Conservation (phyloP, 2,329 filamentous ascomycete species). For the Myriosclerotinia duriaeana region DNA sequence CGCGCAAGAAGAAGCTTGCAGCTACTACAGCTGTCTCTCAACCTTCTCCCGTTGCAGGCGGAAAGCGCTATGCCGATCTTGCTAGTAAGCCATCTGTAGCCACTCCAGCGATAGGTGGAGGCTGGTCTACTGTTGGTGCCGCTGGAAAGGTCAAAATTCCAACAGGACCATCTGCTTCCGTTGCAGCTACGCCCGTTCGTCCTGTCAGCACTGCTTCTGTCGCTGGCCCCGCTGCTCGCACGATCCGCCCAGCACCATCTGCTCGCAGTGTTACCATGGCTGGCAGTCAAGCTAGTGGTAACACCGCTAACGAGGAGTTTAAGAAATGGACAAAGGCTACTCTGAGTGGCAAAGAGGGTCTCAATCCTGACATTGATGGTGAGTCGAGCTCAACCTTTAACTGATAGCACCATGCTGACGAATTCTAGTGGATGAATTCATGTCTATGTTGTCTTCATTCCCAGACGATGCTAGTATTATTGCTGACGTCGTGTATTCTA, state of each 20-base stretch:
- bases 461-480: conserved; percentile 79
- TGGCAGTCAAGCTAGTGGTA: conserved; percentile 35
- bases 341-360: conserved; percentile 62
- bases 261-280: conserved; percentile 50
- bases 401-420: conserved; percentile 40
- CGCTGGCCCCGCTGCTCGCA: conserved; percentile 36
- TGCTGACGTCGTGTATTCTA: conserved; percentile 83
- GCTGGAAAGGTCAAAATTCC: conserved; percentile 87
- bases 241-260: conserved; percentile 55
- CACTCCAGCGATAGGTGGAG: conserved; percentile 52
- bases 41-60: conserved; percentile 48
- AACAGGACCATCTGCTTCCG: conserved; percentile 52
- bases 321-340: conserved; percentile 86
- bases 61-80: conserved; percentile 93
- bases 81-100: conserved; percentile 67
- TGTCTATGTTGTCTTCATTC: conserved; percentile 70
- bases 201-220: conserved; percentile 41
- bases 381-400: conserved; percentile 38
- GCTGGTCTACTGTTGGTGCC: conserved; percentile 94
- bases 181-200: conserved; percentile 47
- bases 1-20: conserved; percentile 69
- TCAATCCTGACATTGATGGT: conserved; percentile 68
- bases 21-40: conserved; percentile 48
- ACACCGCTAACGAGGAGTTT: conserved; percentile 80
- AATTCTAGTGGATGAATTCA: conserved; percentile 64